Base-by-base conservation (phyloP, 2,329 filamentous ascomycete species). In the Plenodomus lindquistii region DNA sequence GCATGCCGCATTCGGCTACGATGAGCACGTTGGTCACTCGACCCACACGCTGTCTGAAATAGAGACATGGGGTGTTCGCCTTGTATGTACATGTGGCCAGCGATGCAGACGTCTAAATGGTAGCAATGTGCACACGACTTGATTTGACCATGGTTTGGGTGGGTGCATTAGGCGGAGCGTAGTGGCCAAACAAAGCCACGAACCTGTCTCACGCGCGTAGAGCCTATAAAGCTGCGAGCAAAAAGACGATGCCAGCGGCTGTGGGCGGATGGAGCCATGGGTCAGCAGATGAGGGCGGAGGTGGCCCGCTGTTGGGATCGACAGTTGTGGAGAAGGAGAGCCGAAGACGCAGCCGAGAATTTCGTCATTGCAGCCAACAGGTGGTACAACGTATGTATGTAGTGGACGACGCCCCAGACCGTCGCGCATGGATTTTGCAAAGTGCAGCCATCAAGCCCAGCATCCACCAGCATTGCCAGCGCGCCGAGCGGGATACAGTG, bases 1-100 rank as follows among this genome's bases (percentile, higher is more conserved):
- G 54, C 55, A 57, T 50, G 62, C 54, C 57, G 51, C 55, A 49
- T 54, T 50, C 48, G 59, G 61, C 57, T 55, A 58, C 53, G 48
- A 54, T 42, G 50, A 57, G 47, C 55, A 55, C 45, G 42, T 41
- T 50, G 44, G 42, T n/a, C n/a, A n/a, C 36, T 43, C 21, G 40
- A 37, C 37, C 35, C 18, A 17, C 29, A 27, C 46, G 40, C 35
- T 21, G 38, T 13, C 31, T 45, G 20, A 42, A 38, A 35, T 40
- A 45, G 44, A 21, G 38, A 42, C 31, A 40, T 31, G 37, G n/a
- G n/a, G n/a, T n/a, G n/a, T n/a, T n/a, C n/a, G n/a, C n/a, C n/a
- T n/a, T n/a, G n/a, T n/a, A n/a, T n/a, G n/a, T n/a, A n/a, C n/a
- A n/a, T n/a, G n/a, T n/a, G n/a, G n/a, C n/a, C n/a, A n/a, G n/a